Conservation (phyloP, 2,329 filamentous ascomycete species). For the Colletotrichum tropicicola region DNA sequence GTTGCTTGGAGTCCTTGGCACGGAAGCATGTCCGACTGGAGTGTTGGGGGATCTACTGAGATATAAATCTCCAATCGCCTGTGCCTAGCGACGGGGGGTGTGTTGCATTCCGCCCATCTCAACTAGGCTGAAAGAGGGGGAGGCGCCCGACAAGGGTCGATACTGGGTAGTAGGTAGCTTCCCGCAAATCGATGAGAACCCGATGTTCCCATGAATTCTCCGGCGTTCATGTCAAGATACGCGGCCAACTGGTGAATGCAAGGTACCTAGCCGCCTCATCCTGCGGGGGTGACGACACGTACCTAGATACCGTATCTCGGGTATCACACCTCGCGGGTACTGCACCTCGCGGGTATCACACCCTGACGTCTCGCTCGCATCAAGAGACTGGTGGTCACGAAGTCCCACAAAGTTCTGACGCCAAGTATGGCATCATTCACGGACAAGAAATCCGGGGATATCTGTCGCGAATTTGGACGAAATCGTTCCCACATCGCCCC, state of each 20-base stretch:
- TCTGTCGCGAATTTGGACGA: no score
- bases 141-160: neutral
- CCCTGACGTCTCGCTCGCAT: neutral
- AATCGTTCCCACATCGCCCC: neutral
- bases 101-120: neutral
- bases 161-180: no score
- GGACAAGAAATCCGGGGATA: no score
- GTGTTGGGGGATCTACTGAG: neutral
- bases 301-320: neutral
- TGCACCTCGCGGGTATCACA: neutral
- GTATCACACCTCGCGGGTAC: neutral
- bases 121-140: constrained; percentile 1
- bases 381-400: neutral
- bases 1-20: neutral
- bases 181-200: no score
- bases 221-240: neutral
- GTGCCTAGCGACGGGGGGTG: neutral
- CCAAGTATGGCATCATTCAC: neutral
- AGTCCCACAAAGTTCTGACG: neutral
- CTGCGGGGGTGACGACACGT: neutral
- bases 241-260: neutral
- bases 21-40: neutral
- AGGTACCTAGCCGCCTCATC: neutral
- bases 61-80: neutral
- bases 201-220: no score